phyloP scores from a whole-genome alignment of 2,329 filamentous ascomycete species.

The Calycina marina region DNA sequence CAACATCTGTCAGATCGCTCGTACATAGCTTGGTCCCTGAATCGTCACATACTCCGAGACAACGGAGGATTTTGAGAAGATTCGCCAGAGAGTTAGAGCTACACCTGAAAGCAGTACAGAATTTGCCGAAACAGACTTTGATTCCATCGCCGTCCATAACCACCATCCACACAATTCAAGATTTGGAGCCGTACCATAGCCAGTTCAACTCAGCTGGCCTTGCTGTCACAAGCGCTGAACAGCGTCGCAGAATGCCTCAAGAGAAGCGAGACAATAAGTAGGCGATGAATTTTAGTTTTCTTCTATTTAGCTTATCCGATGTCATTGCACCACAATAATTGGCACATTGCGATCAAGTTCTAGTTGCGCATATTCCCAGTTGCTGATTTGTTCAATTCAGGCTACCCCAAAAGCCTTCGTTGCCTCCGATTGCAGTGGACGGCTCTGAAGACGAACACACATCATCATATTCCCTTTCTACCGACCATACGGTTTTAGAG shows the following conservation, averaged over 20 bases:
- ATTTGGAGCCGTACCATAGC: conserved; percentile 36
- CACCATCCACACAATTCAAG: conserved; percentile 34
- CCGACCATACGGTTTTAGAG: conserved; percentile 12
- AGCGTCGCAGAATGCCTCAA: too few species aligned
- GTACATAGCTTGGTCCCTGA: conserved; percentile 11
- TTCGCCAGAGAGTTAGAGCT: conserved; percentile 29
- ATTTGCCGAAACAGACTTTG: conserved; percentile 25
- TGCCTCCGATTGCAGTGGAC: too few species aligned
- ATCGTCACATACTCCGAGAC: conserved; percentile 30
- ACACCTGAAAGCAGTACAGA: conserved; percentile 26
- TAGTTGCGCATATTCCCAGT: too few species aligned
- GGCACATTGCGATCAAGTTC: too few species aligned
- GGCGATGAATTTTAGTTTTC: too few species aligned
- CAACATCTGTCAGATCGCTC: conserved; percentile 9
- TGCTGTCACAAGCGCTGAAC: conserved; percentile 39
- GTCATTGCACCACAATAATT: too few species aligned
- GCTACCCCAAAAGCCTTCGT: too few species aligned
- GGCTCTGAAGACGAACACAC: too few species aligned
- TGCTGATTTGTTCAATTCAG: too few species aligned
- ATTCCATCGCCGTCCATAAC: conserved; percentile 19
- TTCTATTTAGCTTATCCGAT: too few species aligned
- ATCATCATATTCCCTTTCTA: conserved; percentile 9
- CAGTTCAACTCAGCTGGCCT: conserved; percentile 40
- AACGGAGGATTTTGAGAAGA: conserved; percentile 27
- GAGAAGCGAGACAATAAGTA: too few species aligned